A percentile compares a stretch with the other conserved stretches of the same genome.
Conservation (phyloP, 2,329 filamentous ascomycete genomes). For the Metarhizium album region DNA sequence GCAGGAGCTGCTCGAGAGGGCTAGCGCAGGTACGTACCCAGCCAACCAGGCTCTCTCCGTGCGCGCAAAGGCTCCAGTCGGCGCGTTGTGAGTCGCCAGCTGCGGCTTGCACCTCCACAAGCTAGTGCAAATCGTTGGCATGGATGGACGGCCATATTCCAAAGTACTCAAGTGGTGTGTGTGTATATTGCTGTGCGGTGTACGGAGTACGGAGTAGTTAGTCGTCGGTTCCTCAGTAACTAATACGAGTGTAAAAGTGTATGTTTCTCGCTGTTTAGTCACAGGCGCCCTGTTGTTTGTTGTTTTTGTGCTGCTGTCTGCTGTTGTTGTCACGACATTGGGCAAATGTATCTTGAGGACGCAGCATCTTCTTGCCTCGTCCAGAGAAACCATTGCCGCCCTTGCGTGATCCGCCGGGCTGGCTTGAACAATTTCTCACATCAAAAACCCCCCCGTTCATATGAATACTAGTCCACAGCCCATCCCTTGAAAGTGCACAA, state of each 20-base stretch:
- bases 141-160: slow-evolving; percentile 4
- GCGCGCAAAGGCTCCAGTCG: slow-evolving; percentile 9
- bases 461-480: background rate
- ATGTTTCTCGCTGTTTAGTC: background rate
- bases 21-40: slow-evolving; percentile 11
- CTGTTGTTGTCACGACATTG: too few relatives aligned
- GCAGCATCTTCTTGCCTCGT: too few relatives aligned
- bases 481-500: slow-evolving; percentile 4
- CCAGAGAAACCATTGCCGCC: background rate
- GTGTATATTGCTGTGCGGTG: too few relatives aligned
- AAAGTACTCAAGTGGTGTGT: too few relatives aligned
- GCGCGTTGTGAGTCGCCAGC: slow-evolving; percentile 13
- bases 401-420: background rate
- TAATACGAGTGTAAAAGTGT: too few relatives aligned
- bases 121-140: background rate
- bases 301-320: too few relatives aligned
- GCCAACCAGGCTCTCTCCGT: background rate
- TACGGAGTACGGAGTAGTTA: too few relatives aligned
- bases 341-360: too few relatives aligned
- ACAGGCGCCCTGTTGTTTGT: too few relatives aligned
- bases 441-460: background rate
- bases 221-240: too few relatives aligned
- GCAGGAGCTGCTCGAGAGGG: background rate
- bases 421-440: background rate
- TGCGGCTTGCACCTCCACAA: slow-evolving; percentile 1